Conservation (phyloP, 2,329 filamentous ascomycete species). For the Trichoderma atroviride region DNA sequence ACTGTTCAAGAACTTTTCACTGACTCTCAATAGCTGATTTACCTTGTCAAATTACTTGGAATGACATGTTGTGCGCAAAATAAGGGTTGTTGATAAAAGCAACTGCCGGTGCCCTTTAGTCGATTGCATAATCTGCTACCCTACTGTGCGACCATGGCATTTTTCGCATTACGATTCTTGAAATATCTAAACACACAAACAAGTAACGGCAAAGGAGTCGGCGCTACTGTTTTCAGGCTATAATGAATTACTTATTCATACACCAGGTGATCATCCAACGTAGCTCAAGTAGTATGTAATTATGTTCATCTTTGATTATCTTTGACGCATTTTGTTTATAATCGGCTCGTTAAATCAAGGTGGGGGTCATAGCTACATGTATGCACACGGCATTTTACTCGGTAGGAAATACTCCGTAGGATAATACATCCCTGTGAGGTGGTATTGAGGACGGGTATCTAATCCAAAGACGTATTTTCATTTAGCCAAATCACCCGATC, state of each 20-base stretch:
- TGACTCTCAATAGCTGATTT: background rate
- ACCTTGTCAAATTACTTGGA: background rate
- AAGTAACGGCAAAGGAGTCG: background rate
- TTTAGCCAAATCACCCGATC: slow-evolving; percentile 21
- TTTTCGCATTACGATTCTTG: background rate
- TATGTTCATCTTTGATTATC: background rate
- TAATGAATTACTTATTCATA: background rate
- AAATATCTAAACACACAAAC: background rate
- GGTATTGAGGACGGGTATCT: background rate
- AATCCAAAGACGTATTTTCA: background rate
- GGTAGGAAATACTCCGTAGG: slow-evolving; percentile 13
- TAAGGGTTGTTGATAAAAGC: background rate
- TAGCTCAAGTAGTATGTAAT: background rate
- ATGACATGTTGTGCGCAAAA: background rate
- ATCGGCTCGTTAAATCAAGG: background rate
- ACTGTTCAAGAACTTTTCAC: background rate
- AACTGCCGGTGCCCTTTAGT: background rate
- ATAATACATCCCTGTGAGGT: slow-evolving; percentile 15
- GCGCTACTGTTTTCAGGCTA: slow-evolving; percentile 7
- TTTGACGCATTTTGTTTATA: background rate
- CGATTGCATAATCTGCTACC: background rate
- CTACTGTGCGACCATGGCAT: background rate
- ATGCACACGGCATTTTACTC: background rate
- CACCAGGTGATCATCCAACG: background rate
- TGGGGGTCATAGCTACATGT: background rate